Percentiles rank a stretch among this genome's conserved stretches.
Evolutionary conservation across 2,329 filamentous ascomycete genomes (phyloP).

Genomic region (Thermothelomyces thermophilus): DNA sequence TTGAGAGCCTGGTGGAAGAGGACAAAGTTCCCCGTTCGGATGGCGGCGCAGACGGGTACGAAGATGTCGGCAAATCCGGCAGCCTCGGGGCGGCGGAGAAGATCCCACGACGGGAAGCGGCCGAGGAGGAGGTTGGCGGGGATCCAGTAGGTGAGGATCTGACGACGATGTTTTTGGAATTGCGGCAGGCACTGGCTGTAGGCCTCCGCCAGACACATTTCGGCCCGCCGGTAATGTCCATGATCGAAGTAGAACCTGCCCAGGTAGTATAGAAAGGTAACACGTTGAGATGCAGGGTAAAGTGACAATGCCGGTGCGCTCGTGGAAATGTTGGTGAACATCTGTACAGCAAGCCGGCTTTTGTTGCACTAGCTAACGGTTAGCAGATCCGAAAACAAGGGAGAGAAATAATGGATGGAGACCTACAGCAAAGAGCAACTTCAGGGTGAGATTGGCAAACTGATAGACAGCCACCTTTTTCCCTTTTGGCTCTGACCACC

Average conservation of each 20-base stretch:
- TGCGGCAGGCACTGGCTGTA: slow-evolving; percentile 60
- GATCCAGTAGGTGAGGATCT: slow-evolving; percentile 79
- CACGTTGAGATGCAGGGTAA: slow-evolving; percentile 79
- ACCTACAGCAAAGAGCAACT: slow-evolving; percentile 72
- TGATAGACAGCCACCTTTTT: slow-evolving; percentile 86
- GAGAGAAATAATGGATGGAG: neutral
- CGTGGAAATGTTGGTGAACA: slow-evolving; percentile 81
- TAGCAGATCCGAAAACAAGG: neutral
- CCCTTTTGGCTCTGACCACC: slow-evolving; percentile 65
- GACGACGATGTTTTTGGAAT: slow-evolving; percentile 66
- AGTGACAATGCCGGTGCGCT: slow-evolving; percentile 73
- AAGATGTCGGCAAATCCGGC: slow-evolving; percentile 59
- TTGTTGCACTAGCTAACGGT: slow-evolving; percentile 58
- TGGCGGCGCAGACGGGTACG: slow-evolving; percentile 62
- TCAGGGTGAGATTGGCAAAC: slow-evolving; percentile 84
- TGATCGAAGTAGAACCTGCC: slow-evolving; percentile 85
- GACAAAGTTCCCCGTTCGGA: slow-evolving; percentile 67
- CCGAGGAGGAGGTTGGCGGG: slow-evolving; percentile 78
- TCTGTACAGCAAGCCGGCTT: slow-evolving; percentile 74
- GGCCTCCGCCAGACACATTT: slow-evolving; percentile 67
- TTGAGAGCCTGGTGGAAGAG: slow-evolving; percentile 63
- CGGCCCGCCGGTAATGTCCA: slow-evolving; percentile 72
- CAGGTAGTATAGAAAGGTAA: slow-evolving; percentile 91
- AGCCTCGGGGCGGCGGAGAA: slow-evolving; percentile 68
- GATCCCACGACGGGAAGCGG: slow-evolving; percentile 62